A percentile compares a stretch with the other conserved stretches of the same genome.
phyloP scores from a whole-genome alignment of 768 basidiomycete species.

The Chalciporus chontae region DNA sequence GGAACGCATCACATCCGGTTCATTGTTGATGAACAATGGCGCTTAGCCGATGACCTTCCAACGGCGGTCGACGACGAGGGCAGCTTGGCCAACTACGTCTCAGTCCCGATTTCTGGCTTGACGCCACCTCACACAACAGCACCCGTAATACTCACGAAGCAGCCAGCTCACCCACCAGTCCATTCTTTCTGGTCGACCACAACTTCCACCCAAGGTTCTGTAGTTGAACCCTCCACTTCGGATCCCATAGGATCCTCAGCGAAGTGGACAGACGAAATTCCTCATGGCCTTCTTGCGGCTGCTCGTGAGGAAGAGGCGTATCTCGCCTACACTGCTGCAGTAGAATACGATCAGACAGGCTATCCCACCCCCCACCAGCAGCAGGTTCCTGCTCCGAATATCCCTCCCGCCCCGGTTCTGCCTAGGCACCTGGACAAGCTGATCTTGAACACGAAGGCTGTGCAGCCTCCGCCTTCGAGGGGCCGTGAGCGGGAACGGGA shows the following conservation, averaged over 20 bases:
- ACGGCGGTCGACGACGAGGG: slow-evolving; percentile 94
- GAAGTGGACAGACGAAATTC: slow-evolving; percentile 78
- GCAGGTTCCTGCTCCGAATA: slow-evolving; percentile 61
- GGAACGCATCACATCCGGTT: slow-evolving; percentile 95
- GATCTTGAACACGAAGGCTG: slow-evolving; percentile 65
- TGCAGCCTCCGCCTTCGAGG: slow-evolving; percentile 30
- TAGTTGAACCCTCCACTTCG: slow-evolving; percentile 24
- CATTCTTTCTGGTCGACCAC: slow-evolving; percentile 45
- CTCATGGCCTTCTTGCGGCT: slow-evolving; percentile 72
- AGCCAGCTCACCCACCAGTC: slow-evolving; percentile 24
- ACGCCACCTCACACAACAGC: slow-evolving; percentile 34
- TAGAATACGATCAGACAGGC: slow-evolving; percentile 32
- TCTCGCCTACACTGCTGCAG: slow-evolving; percentile 38
- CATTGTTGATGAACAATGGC: slow-evolving; percentile 88
- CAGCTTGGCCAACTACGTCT: slow-evolving; percentile 90
- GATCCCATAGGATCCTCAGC: slow-evolving; percentile 30
- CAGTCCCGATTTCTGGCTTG: slow-evolving; percentile 36
- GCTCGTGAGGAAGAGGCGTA: slow-evolving; percentile 82
- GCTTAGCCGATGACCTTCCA: slow-evolving; percentile 73
- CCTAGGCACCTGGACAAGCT: slow-evolving; percentile 93
- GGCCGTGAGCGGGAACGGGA: slow-evolving; percentile 35
- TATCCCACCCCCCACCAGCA: slow-evolving; percentile 34
- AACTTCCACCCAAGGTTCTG: slow-evolving; percentile 32
- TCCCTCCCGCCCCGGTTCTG: slow-evolving; percentile 83
- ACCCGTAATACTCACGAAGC: slow-evolving; percentile 32